These are phyloP conservation scores for Diplodia scrobiculata DNA, from an alignment of 2,329 filamentous ascomycete species.

Conservation along the genomic window DNA sequence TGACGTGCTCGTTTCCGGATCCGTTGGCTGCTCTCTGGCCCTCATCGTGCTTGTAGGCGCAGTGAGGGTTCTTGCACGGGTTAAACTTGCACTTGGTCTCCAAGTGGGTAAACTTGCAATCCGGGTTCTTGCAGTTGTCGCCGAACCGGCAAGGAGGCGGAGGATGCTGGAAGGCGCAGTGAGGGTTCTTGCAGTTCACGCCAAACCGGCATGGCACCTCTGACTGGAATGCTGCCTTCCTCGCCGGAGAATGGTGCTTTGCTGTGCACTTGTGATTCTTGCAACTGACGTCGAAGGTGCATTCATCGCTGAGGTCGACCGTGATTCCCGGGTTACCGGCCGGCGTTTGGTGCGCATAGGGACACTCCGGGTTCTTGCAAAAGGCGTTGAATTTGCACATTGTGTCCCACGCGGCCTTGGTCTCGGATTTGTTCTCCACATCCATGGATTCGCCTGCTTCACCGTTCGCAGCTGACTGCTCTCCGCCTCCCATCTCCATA, in stretches of 20 bases:
- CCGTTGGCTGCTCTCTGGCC: constrained; percentile 72
- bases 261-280: constrained; percentile 93
- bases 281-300: constrained; percentile 85
- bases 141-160: constrained; percentile 91
- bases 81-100: constrained; percentile 85
- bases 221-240: constrained; percentile 73
- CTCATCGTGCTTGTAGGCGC: constrained; percentile 85
- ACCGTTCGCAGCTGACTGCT: constrained; percentile 44
- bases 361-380: constrained; percentile 87
- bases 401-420: constrained; percentile 58
- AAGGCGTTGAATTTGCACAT: constrained; percentile 87
- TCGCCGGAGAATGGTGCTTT: constrained; percentile 87
- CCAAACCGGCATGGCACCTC: constrained; percentile 89
- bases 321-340: constrained; percentile 76
- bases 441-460: constrained; percentile 54
- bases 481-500: constrained; percentile 41
- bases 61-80: constrained; percentile 86
- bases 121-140: constrained; percentile 75
- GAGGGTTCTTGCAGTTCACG: constrained; percentile 79
- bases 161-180: constrained; percentile 87
- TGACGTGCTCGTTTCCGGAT: constrained; percentile 66
- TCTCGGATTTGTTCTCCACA: constrained; percentile 62
- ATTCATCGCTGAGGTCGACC: constrained; percentile 78
- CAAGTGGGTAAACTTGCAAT: constrained; percentile 88
- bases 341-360: constrained; percentile 91